phyloP scores from a whole-genome alignment of 345 rosid genomes.

The Corchorus capsularis region DNA sequence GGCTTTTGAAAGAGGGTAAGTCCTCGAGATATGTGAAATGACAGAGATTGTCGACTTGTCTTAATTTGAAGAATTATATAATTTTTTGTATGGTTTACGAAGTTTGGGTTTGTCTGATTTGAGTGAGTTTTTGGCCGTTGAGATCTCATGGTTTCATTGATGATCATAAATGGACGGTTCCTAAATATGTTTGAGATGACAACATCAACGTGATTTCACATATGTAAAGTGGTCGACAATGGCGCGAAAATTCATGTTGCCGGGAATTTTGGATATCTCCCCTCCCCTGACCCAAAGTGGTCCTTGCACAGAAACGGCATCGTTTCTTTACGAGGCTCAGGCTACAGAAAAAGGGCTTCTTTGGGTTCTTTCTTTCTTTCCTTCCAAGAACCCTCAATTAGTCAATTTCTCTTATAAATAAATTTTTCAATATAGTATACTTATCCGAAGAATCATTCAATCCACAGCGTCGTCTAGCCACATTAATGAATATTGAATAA shows the following conservation, averaged over 20 bases:
- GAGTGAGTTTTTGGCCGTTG: slow-evolving; percentile 6
- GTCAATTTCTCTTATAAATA: no score
- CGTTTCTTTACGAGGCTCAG: background rate
- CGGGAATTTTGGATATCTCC: background rate
- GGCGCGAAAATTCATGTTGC: background rate
- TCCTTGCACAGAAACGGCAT: background rate
- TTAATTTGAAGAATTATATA: background rate
- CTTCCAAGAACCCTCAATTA: background rate
- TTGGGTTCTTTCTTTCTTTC: background rate
- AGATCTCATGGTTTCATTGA: background rate
- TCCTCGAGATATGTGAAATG: slow-evolving; percentile 51
- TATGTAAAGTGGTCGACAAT: background rate
- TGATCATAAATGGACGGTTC: background rate
- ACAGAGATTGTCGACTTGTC: slow-evolving; percentile 68
- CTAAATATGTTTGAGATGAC: background rate
- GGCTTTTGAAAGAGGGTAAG: slow-evolving; percentile 32
- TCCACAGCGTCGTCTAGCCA: no score
- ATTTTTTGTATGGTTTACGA: background rate
- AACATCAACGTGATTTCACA: background rate
- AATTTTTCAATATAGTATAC: no score
- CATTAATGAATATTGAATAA: no score
- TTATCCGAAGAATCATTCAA: no score
- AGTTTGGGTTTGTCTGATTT: slow-evolving; percentile 9
- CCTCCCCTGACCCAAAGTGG: background rate
- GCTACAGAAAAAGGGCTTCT: background rate